Conservation (phyloP, 306 rosid genomes). For the Datisca glomerata region DNA sequence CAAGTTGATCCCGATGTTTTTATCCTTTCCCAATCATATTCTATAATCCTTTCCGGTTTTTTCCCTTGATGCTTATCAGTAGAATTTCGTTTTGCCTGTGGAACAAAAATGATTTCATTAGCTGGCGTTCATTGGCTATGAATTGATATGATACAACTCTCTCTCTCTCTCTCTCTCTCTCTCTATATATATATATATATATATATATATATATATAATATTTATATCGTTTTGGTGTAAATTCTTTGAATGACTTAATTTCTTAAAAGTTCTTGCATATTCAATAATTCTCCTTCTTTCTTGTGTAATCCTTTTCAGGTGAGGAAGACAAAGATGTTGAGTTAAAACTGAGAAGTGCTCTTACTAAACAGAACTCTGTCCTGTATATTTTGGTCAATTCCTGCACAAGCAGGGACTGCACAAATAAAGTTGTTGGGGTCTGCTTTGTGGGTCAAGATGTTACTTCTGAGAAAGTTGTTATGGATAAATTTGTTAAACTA, state of each 20-base stretch:
- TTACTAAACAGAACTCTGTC: slow-evolving; percentile 19
- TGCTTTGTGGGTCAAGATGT: slow-evolving; percentile 80
- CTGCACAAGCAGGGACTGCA: slow-evolving; percentile 61
- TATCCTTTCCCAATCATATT: too few relatives aligned
- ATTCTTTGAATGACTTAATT: too few relatives aligned
- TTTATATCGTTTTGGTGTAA: neutral
- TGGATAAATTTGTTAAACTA: slow-evolving; percentile 50
- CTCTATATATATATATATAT: too few relatives aligned
- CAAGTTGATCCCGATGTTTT: too few relatives aligned
- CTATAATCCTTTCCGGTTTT: too few relatives aligned
- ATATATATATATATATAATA: too few relatives aligned
- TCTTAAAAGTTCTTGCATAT: neutral
- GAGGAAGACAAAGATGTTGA: slow-evolving; percentile 60
- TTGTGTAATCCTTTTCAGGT: slow-evolving; percentile 27
- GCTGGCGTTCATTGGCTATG: neutral
- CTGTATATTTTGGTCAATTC: slow-evolving; percentile 50
- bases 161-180: neutral
- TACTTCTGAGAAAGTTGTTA: slow-evolving; percentile 47
- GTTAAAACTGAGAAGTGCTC: slow-evolving; percentile 37
- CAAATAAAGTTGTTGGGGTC: slow-evolving; percentile 46
- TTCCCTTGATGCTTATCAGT: too few relatives aligned
- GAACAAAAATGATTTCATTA: too few relatives aligned
- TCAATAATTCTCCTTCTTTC: neutral
- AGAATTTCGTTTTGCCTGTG: too few relatives aligned
- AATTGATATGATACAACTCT: neutral